Evolutionary conservation across 345 rosid genomes (phyloP).

Genomic region (Bruguiera parviflora): DNA sequence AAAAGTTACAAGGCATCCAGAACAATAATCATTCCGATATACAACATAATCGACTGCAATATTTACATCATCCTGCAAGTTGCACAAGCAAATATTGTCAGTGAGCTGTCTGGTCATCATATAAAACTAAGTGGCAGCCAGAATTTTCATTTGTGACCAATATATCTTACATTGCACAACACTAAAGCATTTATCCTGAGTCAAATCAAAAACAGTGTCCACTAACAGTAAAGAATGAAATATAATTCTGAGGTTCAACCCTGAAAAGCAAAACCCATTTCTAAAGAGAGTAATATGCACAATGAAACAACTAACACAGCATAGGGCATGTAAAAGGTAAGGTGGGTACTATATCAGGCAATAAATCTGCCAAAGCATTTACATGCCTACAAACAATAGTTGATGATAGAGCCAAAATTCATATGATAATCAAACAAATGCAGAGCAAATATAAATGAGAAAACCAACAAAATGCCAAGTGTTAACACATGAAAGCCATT

Average conservation of each 20-base stretch:
- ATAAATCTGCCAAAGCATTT: neutral
- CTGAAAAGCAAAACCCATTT: neutral
- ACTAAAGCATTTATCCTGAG: neutral
- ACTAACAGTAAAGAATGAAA: neutral
- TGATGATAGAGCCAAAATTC: neutral
- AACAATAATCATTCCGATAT: slow-evolving; percentile 38
- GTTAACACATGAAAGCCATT: neutral
- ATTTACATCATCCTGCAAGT: slow-evolving; percentile 50
- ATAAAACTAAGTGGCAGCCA: slow-evolving; percentile 1
- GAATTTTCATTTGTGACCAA: slow-evolving; percentile 6
- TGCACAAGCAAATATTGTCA: slow-evolving; percentile 23
- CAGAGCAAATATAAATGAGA: slow-evolving; percentile 4
- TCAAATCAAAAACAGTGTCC: neutral
- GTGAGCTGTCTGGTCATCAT: slow-evolving; percentile 7
- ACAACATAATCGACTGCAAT: slow-evolving; percentile 56
- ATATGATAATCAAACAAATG: neutral
- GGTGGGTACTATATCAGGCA: neutral
- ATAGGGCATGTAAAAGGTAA: neutral
- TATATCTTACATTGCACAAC: neutral
- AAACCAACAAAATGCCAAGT: neutral
- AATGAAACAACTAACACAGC: neutral
- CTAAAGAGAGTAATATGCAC: neutral
- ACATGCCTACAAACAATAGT: neutral
- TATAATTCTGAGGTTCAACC: neutral
- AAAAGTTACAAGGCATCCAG: slow-evolving; percentile 50